phyloP scores from a whole-genome alignment of 306 rosid species.

The Rosa rugosa region DNA sequence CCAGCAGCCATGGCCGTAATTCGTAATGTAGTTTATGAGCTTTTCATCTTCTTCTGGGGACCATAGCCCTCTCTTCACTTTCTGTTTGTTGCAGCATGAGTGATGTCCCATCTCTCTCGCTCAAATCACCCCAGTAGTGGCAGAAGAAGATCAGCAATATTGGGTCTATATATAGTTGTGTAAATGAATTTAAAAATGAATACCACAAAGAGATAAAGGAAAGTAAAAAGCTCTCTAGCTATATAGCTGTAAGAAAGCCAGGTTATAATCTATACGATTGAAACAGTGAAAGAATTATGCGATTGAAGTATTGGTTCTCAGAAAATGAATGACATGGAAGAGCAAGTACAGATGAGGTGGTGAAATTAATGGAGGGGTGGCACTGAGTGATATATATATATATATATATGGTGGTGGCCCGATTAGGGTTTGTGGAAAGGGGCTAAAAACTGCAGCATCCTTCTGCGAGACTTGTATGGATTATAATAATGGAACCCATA shows the following conservation, averaged over 20 bases:
- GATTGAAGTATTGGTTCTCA: conserved; percentile 1
- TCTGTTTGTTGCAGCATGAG: conserved; percentile 97
- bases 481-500: conserved; percentile 39
- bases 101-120: conserved; percentile 72
- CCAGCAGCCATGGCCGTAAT: conserved; percentile 97
- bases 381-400: not conserved
- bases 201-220: not conserved
- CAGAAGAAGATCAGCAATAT: conserved; percentile 20
- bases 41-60: conserved; percentile 99
- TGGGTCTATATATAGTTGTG: conserved; percentile 17
- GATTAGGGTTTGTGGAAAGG: conserved; percentile 53
- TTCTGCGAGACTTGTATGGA: conserved; percentile 48
- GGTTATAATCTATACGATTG: not conserved
- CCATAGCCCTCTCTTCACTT: conserved; percentile 97
- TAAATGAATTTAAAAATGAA: not conserved
- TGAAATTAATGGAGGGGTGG: conserved; percentile 64
- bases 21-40: conserved; percentile 81
- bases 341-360: conserved; percentile 33
- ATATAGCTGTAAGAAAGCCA: not conserved
- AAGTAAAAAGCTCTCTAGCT: not conserved
- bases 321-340: conserved; percentile 34
- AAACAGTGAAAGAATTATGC: not conserved
- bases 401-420: conserved; percentile 38
- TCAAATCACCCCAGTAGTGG: conserved; percentile 9
- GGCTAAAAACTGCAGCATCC: conserved; percentile 48